Percentiles rank a stretch among this genome's conserved stretches.
These are phyloP conservation scores for Penicillium sp. DNA, from an alignment of 2,329 filamentous ascomycete genomes.

Conservation along the genomic window DNA sequence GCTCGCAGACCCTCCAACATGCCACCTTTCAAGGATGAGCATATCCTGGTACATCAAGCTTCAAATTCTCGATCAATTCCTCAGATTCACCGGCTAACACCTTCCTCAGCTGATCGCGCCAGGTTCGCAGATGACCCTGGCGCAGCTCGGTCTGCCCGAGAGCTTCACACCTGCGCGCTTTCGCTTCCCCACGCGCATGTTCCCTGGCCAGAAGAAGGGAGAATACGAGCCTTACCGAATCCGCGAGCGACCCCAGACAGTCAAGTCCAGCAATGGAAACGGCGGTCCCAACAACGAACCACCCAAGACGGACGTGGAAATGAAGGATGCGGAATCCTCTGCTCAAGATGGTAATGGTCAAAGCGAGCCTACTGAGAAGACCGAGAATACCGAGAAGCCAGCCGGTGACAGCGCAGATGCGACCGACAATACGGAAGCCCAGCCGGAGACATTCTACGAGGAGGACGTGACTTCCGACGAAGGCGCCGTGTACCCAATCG, in stretches of 20 bases:
- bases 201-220: constrained; percentile 73
- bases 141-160: constrained; percentile 86
- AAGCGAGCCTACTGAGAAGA: constrained; percentile 15
- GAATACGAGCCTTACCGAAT: constrained; percentile 83
- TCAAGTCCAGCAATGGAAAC: constrained; percentile 33
- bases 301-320: constrained; percentile 48
- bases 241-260: constrained; percentile 53
- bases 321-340: constrained; percentile 47
- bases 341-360: constrained; percentile 18
- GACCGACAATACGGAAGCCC: constrained; percentile 33
- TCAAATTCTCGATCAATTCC: background rate
- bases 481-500: constrained; percentile 85
- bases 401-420: constrained; percentile 31
- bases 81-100: background rate
- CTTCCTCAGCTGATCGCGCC: constrained; percentile 55
- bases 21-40: constrained; percentile 58
- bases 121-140: constrained; percentile 86
- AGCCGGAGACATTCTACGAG: constrained; percentile 67
- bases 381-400: constrained; percentile 33
- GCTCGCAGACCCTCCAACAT: constrained; percentile 39
- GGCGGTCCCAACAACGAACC: constrained; percentile 39
- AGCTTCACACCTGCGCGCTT: constrained; percentile 87
- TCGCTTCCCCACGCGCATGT: constrained; percentile 92
- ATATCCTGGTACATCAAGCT: constrained; percentile 49
- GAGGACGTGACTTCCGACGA: constrained; percentile 87